Conservation (phyloP, 1,139 yeast species). For the Cylindricascospora bacillispora region DNA sequence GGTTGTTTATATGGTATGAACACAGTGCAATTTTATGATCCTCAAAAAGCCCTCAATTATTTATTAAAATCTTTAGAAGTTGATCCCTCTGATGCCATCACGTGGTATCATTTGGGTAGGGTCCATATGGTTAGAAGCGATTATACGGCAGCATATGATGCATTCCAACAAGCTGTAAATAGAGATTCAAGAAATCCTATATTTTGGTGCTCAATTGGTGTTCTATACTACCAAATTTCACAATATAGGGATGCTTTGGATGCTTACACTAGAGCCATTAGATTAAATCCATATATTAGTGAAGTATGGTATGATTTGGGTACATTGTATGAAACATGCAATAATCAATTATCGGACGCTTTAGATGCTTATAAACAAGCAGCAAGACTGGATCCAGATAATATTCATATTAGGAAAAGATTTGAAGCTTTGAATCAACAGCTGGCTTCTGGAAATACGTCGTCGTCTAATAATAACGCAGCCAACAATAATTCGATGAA, state of each 20-base stretch:
- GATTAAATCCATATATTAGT: constrained; percentile 87
- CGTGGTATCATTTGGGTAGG: constrained; percentile 94
- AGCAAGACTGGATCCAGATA: constrained; percentile 85
- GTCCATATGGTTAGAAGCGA: constrained; percentile 95
- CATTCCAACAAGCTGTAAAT: constrained; percentile 97
- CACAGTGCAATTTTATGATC: constrained; percentile 58
- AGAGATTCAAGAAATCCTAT: constrained; percentile 94
- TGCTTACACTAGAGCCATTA: constrained; percentile 92
- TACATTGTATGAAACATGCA: constrained; percentile 90
- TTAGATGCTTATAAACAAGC: constrained; percentile 95
- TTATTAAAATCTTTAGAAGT: constrained; percentile 79
- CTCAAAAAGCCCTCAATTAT: constrained; percentile 71
- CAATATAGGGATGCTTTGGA: constrained; percentile 95
- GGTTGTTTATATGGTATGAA: constrained; percentile 87
- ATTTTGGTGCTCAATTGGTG: constrained; percentile 98
- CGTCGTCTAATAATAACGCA: constrained; percentile 4
- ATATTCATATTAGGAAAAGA: constrained; percentile 87
- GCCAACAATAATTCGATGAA: constrained; percentile 1
- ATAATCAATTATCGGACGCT: constrained; percentile 89
- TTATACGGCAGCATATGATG: constrained; percentile 92
- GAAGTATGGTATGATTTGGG: constrained; percentile 99
- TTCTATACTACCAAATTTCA: constrained; percentile 84
- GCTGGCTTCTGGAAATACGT: constrained; percentile 8
- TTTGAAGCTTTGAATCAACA: constrained; percentile 66
- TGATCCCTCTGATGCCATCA: constrained; percentile 84